Evolutionary conservation across 2,329 filamentous ascomycete genomes (phyloP).

Genomic region (Rhinocladiella mackenziei): DNA sequence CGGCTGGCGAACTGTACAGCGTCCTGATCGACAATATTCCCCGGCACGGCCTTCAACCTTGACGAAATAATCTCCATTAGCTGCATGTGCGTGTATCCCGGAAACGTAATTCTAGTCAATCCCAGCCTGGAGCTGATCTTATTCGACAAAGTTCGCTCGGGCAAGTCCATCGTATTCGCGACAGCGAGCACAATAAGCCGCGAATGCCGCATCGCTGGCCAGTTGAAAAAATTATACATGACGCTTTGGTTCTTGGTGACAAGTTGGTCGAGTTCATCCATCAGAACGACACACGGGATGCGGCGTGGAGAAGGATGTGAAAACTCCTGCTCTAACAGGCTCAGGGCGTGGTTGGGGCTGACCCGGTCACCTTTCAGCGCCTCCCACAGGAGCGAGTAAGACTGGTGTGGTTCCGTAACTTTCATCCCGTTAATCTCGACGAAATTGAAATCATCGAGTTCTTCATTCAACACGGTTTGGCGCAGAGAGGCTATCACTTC

Average conservation of each 20-base stretch:
- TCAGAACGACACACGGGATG: conserved; percentile 91
- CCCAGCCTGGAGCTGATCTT: conserved; percentile 93
- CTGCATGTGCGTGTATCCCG: conserved; percentile 94
- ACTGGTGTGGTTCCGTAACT: conserved; percentile 94
- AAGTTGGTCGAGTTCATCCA: conserved; percentile 97
- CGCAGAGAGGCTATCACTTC: conserved; percentile 90
- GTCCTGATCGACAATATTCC: conserved; percentile 85
- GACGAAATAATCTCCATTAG: conserved; percentile 96
- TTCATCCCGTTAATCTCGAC: conserved; percentile 99
- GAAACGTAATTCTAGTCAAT: conserved; percentile 91
- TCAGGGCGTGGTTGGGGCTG: conserved; percentile 83
- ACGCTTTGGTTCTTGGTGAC: conserved; percentile 99
- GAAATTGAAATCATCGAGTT: conserved; percentile 97
- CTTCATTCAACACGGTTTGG: conserved; percentile 78
- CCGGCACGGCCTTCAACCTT: conserved; percentile 81
- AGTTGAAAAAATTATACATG: conserved; percentile 99
- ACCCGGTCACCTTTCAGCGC: conserved; percentile 90
- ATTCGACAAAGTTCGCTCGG: conserved; percentile 92
- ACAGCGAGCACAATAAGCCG: conserved; percentile 93
- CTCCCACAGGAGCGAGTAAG: conserved; percentile 93
- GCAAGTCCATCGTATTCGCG: conserved; percentile 97
- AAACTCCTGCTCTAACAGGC: conserved; percentile 88
- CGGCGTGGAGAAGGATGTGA: conserved; percentile 81
- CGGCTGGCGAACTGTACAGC: conserved; percentile 93
- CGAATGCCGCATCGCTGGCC: conserved; percentile 87